Evolutionary conservation across 192 early-diverging fungal genomes (phyloP).

Genomic region (Umbelopsis isabellina): DNA sequence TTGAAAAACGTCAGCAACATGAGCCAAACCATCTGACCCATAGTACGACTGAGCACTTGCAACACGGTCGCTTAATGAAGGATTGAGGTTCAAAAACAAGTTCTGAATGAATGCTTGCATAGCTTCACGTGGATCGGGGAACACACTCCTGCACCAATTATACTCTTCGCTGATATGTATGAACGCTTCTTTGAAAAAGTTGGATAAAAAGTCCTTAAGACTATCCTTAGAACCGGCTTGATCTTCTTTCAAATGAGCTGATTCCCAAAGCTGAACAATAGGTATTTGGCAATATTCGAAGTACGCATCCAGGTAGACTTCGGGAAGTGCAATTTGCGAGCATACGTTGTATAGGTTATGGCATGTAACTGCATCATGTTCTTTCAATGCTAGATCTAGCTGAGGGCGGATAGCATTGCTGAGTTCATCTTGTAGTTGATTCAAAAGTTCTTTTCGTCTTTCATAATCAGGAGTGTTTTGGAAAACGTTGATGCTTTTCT

Average conservation of each 20-base stretch:
- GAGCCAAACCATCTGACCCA: slow-evolving; percentile 41
- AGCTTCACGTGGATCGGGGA: slow-evolving; percentile 50
- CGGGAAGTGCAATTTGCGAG: slow-evolving; percentile 55
- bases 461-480: slow-evolving; percentile 74
- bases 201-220: slow-evolving; percentile 36
- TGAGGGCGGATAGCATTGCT: slow-evolving; percentile 54
- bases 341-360: slow-evolving; percentile 60
- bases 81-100: slow-evolving; percentile 55
- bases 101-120: slow-evolving; percentile 53
- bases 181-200: slow-evolving; percentile 60
- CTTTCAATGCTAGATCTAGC: slow-evolving; percentile 55
- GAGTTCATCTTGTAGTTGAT: slow-evolving; percentile 60
- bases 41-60: slow-evolving; percentile 32
- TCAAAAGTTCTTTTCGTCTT: slow-evolving; percentile 57
- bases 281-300: slow-evolving; percentile 50
- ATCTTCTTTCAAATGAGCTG: slow-evolving; percentile 3
- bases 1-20: slow-evolving; percentile 51
- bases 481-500: slow-evolving; percentile 63
- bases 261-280: slow-evolving; percentile 53
- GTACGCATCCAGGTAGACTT: slow-evolving; percentile 65
- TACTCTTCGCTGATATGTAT: slow-evolving; percentile 59
- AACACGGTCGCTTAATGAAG: slow-evolving; percentile 42
- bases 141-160: slow-evolving; percentile 59
- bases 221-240: neutral
- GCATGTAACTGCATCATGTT: slow-evolving; percentile 59